Evolutionary conservation across 371 early-diverging fungal species (phyloP), one percentile per base, ranked within the genome.

Genomic region (Vittaforma corneae): DNA sequence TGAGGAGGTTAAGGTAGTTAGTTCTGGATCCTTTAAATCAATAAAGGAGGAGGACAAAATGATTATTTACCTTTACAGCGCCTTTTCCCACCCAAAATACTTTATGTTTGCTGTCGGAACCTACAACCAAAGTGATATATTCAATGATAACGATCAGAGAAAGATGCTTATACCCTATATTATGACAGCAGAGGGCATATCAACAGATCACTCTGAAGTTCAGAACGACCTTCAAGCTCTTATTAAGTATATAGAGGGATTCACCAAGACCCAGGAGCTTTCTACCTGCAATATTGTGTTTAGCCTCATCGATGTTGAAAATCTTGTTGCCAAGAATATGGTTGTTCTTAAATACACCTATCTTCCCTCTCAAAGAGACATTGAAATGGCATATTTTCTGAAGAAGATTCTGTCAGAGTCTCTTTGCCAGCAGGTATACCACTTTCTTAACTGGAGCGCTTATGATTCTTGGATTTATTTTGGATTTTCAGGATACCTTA

Each of bases 401-500:
- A 62, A 70, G 58, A 45, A 52, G 9, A 61, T 54, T 35, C 14
- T 69, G 18, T 37, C 48, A 6, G 45, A 71, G 5, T 50, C 56
- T 9, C 3, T 78, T 14, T 37, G 62, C 11, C 24, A 51, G 26
- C 65, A 70, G 38, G 48, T 76, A n/a, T 69, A 72, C 37, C 33
- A 38, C 11, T 62, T 71, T 71, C 61, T 66, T 50, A 46, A 38
- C 59, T 18, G 44, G 33, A 56, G 60, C 2, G 32, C 24, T 29
- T 26, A 62, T 22, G 68, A 67, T 29, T 57, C 51, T n/a, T 65
- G 79, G 79, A 67, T 79, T 37, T 65, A 58, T 48, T 42, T 45
- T 14, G 80, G 80, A 29, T 45, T 78, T 14, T 33, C 34, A 9
- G 77, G 74, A 54, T 75, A 80, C 55, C 35, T 78, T 16, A 37